These are phyloP conservation scores for Pestalotiopsis sp. DNA, from an alignment of 2,329 filamentous ascomycete genomes.

Conservation along the genomic window DNA sequence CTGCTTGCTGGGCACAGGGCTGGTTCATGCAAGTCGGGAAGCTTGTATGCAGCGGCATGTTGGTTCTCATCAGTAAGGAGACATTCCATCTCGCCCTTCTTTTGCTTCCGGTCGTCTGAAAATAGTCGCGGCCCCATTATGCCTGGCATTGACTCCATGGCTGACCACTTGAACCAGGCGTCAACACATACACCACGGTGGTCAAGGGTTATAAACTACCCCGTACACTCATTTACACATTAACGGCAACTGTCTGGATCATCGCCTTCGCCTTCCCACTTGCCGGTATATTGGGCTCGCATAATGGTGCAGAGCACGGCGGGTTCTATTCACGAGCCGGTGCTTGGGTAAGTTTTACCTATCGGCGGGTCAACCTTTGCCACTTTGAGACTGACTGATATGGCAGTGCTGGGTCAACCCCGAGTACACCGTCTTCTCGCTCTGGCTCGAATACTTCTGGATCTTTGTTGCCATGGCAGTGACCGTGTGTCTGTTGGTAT, in stretches of 20 bases:
- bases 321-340: conserved; percentile 8
- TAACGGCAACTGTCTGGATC: conserved; percentile 4
- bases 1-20: conserved; percentile 8
- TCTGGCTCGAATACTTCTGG: conserved; percentile 12
- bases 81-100: too few species aligned
- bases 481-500: not conserved
- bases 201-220: conserved; percentile 6
- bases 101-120: not conserved
- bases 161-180: not conserved
- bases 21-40: conserved; percentile 13
- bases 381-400: not conserved
- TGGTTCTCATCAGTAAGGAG: conserved; percentile 12
- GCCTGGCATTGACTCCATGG: not conserved
- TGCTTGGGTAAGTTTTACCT: conserved; percentile 6
- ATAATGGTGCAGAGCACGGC: conserved; percentile 8
- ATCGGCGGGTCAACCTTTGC: too few species aligned
- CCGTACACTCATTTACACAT: not conserved
- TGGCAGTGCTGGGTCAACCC: conserved; percentile 12
- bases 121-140: not conserved
- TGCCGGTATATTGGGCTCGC: not conserved
- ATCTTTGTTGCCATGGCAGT: conserved; percentile 11
- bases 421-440: not conserved
- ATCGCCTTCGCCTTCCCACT: not conserved
- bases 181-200: conserved; percentile 9
- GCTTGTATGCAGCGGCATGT: conserved; percentile 6